Percentiles rank a stretch among this genome's conserved stretches.
Conservation (phyloP, 1,284 basidiomycete species). For the Ustilago tritici region DNA sequence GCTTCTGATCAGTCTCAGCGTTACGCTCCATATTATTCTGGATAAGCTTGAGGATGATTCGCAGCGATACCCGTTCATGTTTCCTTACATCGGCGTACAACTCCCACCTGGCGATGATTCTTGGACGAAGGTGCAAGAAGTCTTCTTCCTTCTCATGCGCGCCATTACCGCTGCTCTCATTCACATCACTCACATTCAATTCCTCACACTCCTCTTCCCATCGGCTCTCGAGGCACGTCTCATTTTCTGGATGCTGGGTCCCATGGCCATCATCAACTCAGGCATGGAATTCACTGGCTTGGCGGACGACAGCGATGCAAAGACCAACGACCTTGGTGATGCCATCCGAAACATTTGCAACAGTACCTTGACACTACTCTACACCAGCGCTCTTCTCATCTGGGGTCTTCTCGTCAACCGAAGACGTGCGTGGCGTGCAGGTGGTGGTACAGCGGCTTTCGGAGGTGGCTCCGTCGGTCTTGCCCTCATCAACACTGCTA, state of each 20-base stretch:
- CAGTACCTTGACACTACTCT: conserved; percentile 91
- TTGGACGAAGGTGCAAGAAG: conserved; percentile 80
- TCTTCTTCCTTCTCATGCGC: conserved; percentile 88
- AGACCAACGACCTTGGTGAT: conserved; percentile 76
- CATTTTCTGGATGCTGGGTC: conserved; percentile 87
- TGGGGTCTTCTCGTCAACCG: conserved; percentile 95
- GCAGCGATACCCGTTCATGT: conserved; percentile 90
- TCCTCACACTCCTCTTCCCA: conserved; percentile 93
- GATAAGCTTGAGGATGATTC: conserved; percentile 76
- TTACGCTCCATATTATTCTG: conserved; percentile 75
- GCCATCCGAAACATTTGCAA: conserved; percentile 94
- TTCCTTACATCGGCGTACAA: conserved; percentile 84
- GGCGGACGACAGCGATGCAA: conserved; percentile 69
- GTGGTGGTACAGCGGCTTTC: conserved; percentile 92
- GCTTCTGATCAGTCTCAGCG: conserved; percentile 73
- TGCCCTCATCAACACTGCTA: conserved; percentile 63
- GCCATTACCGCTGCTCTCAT: conserved; percentile 85
- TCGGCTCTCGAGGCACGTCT: conserved; percentile 89
- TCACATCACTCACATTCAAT: conserved; percentile 96
- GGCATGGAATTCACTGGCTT: conserved; percentile 87
- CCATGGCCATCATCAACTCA: conserved; percentile 86
- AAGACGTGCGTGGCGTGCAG: conserved; percentile 88
- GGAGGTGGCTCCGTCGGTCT: conserved; percentile 73
- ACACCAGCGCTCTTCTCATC: conserved; percentile 86
- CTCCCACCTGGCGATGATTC: conserved; percentile 77